phyloP scores from a whole-genome alignment of 164 flowering plant genomes.

The Vitis cinerea region DNA sequence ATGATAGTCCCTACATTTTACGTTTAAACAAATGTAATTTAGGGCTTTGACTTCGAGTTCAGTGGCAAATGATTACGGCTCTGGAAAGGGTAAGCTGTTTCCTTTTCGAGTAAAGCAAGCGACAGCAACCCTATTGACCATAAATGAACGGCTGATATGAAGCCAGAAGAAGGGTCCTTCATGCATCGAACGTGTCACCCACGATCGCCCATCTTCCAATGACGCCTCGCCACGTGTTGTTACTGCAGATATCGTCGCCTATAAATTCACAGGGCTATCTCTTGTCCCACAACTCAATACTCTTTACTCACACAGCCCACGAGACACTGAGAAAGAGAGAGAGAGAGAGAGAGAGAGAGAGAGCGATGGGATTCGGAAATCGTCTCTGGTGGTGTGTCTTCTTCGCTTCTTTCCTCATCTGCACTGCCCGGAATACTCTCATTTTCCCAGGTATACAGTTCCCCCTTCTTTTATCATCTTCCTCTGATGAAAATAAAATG shows the following conservation, averaged over 20 bases:
- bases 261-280: no score
- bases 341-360: neutral
- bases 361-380: constrained; percentile 3
- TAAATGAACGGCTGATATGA: neutral
- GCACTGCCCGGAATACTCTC: constrained; percentile 9
- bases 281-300: no score
- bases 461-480: neutral
- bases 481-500: constrained; percentile 3
- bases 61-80: neutral
- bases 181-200: neutral
- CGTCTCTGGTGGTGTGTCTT: constrained; percentile 1
- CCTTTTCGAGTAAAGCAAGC: constrained; percentile 9
- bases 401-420: neutral
- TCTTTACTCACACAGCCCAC: no score
- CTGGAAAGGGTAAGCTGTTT: neutral
- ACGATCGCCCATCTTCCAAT: neutral
- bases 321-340: neutral
- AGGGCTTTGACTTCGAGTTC: no score
- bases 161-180: neutral
- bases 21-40: no score
- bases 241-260: no score
- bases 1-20: no score
- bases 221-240: neutral
- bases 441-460: constrained; percentile 3
- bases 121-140: constrained; percentile 15